These are phyloP conservation scores for Aspergillus vadensis DNA, from an alignment of 2,329 filamentous ascomycete genomes.

Conservation along the genomic window DNA sequence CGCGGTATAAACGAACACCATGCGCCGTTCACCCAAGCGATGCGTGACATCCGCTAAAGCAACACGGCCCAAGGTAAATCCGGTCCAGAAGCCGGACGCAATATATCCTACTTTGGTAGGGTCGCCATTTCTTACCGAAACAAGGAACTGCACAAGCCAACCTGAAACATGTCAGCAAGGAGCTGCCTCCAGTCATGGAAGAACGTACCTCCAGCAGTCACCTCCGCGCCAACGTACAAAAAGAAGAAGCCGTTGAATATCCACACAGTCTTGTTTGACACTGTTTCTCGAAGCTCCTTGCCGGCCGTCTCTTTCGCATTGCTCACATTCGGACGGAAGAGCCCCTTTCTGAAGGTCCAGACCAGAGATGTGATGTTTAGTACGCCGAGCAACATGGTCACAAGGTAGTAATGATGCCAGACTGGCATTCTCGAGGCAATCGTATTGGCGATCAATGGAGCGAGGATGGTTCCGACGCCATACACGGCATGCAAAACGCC, in stretches of 20 bases:
- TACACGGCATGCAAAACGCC: conserved; percentile 27
- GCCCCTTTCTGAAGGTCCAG: conserved; percentile 24
- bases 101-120: conserved; percentile 28
- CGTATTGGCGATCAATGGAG: conserved; percentile 26
- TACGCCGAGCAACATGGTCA: conserved; percentile 19
- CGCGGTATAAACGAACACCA: conserved; percentile 25
- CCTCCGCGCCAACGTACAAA: conserved; percentile 28
- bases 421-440: conserved; percentile 23
- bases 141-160: conserved; percentile 29
- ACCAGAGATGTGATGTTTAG: conserved; percentile 18
- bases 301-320: conserved; percentile 24
- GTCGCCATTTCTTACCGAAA: conserved; percentile 26
- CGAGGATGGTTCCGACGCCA: conserved; percentile 25
- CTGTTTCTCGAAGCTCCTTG: conserved; percentile 22
- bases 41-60: conserved; percentile 27
- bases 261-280: conserved; percentile 24
- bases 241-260: conserved; percentile 30
- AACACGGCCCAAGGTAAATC: conserved; percentile 27
- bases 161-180: conserved; percentile 14
- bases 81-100: conserved; percentile 27
- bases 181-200: background rate
- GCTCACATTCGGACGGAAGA: conserved; percentile 24
- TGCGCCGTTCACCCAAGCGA: conserved; percentile 26
- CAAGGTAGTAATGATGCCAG: conserved; percentile 28
- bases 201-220: conserved; percentile 25